Percentiles rank a stretch among this genome's conserved stretches.
These are phyloP conservation scores for Rhodotorula sphaerocarpa DNA, from an alignment of 768 basidiomycete genomes.

Conservation along the genomic window DNA sequence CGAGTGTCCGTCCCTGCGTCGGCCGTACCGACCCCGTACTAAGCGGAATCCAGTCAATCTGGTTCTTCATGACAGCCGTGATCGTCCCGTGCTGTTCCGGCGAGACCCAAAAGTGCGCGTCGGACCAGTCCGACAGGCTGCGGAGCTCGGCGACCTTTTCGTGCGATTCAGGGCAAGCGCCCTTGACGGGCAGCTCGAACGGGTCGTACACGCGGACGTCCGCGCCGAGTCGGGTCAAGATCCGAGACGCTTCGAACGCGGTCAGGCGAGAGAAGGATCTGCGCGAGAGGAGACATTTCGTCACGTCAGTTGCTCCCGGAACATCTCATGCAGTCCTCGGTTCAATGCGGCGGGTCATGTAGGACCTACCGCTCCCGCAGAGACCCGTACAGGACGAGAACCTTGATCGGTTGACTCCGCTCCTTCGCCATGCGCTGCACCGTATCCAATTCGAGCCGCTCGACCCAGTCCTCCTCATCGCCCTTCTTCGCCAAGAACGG, in stretches of 20 bases:
- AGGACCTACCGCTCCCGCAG: conserved; percentile 38
- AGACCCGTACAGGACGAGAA: conserved; percentile 43
- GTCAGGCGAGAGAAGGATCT: conserved; percentile 43
- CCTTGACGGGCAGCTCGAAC: conserved; percentile 38
- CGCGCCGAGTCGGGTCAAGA: conserved; percentile 40
- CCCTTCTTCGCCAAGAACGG: conserved; percentile 19
- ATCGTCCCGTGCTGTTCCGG: conserved; percentile 44
- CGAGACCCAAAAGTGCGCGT: conserved; percentile 39
- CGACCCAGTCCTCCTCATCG: conserved; percentile 39
- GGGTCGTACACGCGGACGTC: conserved; percentile 43
- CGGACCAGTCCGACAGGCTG: conserved; percentile 35
- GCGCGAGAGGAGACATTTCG: background rate
- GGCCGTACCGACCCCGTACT: conserved; percentile 42
- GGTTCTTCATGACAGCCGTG: conserved; percentile 44
- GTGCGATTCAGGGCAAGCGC: conserved; percentile 36
- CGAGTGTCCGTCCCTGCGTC: conserved; percentile 43
- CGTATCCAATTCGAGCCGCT: conserved; percentile 38
- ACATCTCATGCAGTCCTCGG: background rate
- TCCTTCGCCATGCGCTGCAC: conserved; percentile 28
- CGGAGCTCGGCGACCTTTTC: conserved; percentile 41
- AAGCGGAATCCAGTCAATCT: conserved; percentile 46
- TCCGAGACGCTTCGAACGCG: conserved; percentile 42
- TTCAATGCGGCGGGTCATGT: background rate
- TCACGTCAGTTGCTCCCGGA: too few species aligned
- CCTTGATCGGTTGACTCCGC: conserved; percentile 19